phyloP scores from a whole-genome alignment of 495 filamentous ascomycete species.

The Viridothelium virens region DNA sequence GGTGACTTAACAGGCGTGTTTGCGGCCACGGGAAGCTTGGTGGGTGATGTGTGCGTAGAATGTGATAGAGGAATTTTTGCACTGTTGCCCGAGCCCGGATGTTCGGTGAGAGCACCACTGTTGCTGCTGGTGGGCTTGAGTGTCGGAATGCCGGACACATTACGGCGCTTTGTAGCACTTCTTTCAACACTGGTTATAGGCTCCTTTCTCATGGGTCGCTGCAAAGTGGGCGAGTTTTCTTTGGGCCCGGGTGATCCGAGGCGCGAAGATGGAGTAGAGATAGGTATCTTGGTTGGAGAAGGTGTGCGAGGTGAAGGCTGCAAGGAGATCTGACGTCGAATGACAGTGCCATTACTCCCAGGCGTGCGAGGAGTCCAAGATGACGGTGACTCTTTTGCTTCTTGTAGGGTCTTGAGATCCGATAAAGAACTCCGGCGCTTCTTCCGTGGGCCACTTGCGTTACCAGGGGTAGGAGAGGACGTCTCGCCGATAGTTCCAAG shows the following conservation, averaged over 20 bases:
- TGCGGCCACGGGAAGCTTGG: slow-evolving; percentile 15
- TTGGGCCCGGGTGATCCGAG: slow-evolving; percentile 31
- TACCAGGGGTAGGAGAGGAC: slow-evolving; percentile 21
- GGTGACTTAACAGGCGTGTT: slow-evolving; percentile 1
- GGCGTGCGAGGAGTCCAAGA: slow-evolving; percentile 32
- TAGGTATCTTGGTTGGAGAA: slow-evolving; percentile 22
- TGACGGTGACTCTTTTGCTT: slow-evolving; percentile 18
- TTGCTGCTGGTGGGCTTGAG: slow-evolving; percentile 26
- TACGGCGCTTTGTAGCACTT: slow-evolving; percentile 39
- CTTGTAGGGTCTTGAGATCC: slow-evolving; percentile 58
- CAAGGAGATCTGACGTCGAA: slow-evolving; percentile 7
- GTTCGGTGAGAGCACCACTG: slow-evolving; percentile 32
- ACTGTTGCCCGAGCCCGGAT: slow-evolving; percentile 39
- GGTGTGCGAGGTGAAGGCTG: slow-evolving; percentile 26
- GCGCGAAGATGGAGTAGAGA: slow-evolving; percentile 24
- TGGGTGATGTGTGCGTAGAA: slow-evolving; percentile 12
- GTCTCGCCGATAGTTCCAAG: slow-evolving; percentile 42
- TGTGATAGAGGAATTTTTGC: slow-evolving; percentile 22
- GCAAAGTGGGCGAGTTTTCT: slow-evolving; percentile 33
- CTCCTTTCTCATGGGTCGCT: slow-evolving; percentile 10
- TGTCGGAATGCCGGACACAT: slow-evolving; percentile 49
- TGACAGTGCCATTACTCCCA: slow-evolving; percentile 11
- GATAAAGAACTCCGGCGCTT: slow-evolving; percentile 90
- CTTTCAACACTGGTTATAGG: slow-evolving; percentile 29
- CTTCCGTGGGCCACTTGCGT: slow-evolving; percentile 43